Evolutionary conservation across 306 rosid species (phyloP), one percentile per base, ranked within the genome.

Genomic region (Pueraria montana): DNA sequence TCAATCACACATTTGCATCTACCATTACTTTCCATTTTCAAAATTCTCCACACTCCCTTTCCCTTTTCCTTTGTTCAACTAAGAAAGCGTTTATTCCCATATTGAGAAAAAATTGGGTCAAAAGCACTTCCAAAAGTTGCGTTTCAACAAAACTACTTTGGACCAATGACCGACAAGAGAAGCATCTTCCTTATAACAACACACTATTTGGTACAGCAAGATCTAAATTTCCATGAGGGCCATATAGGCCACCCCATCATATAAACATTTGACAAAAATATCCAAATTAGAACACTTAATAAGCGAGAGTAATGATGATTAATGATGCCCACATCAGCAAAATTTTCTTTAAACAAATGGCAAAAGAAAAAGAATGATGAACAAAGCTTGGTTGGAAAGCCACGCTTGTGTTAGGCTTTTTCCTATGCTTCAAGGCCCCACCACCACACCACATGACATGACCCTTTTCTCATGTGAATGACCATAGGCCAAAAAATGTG

Each of bases 361-460:
- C 34, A 72, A 80, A 83, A 83, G 77, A 70, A 77, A 78, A 72
- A 21, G 56, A 72, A 66, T 86, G 76, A 82, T 72, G 72, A 73
- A 79, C 82, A 82, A 79, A 85, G 81, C 81, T 77, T 87, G 89
- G 89, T 77, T 87, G 89, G 68, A 85, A 89, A 87, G 89, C 84
- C 90, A 87, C 87, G 90, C 84, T 45, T 79, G 42, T 85, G 81
- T 84, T 23, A 40, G 76, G 82, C 91, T 82, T 86, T 88, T 80
- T 76, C 66, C 78, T 79, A 68, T 83, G 56, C 80, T 61, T 8
- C 70, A 67, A 38, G 80, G 87, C 36, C 87, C 91, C 79, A 79
- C 87, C 77, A 66, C 64, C 75, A 38, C 76, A 77, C 50, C 80
- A 32, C 48, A 49, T 56, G 17, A 40, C 53, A 63, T 32, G 21